Percentiles rank a stretch among this genome's conserved stretches.
Conservation (phyloP, 768 basidiomycete species). For the Leccinum boreale region DNA sequence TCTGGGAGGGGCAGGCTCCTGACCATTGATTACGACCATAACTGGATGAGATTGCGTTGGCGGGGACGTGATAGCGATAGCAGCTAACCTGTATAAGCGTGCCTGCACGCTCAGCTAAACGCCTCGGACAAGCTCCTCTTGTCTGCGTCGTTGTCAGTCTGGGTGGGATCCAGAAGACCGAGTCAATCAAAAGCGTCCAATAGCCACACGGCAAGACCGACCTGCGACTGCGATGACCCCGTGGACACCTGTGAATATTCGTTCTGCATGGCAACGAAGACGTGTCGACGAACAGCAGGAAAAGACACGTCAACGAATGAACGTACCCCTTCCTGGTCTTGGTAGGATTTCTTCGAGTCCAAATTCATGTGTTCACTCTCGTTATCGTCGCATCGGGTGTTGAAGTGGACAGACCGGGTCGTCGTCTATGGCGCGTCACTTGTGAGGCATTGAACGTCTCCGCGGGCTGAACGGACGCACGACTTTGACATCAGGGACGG, state of each 20-base stretch:
- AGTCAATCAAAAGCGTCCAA: not conserved
- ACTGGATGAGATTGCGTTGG: not conserved
- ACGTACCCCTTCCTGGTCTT: slow-evolving; percentile 13
- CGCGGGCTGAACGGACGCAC: slow-evolving; percentile 7
- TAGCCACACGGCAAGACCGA: not conserved
- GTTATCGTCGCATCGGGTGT: not conserved
- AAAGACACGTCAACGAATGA: too few species aligned
- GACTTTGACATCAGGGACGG: slow-evolving; percentile 7
- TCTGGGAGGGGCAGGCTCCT: not conserved
- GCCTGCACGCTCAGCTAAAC: not conserved
- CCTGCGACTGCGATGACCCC: slow-evolving; percentile 21
- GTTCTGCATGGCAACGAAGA: slow-evolving; percentile 1
- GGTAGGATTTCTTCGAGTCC: slow-evolving; percentile 17
- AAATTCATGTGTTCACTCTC: slow-evolving; percentile 7
- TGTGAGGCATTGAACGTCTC: not conserved
- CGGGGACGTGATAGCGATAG: not conserved
- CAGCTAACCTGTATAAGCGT: not conserved
- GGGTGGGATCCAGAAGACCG: not conserved
- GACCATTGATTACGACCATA: not conserved
- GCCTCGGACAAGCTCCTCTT: slow-evolving; percentile 4
- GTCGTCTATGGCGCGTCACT: slow-evolving; percentile 10
- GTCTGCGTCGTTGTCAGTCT: slow-evolving; percentile 1
- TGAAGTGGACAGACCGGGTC: slow-evolving; percentile 15
- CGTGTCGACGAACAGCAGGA: not conserved
- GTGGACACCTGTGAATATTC: slow-evolving; percentile 15